phyloP scores from a whole-genome alignment of 2,329 filamentous ascomycete species.

The Thyridium curvatum region DNA sequence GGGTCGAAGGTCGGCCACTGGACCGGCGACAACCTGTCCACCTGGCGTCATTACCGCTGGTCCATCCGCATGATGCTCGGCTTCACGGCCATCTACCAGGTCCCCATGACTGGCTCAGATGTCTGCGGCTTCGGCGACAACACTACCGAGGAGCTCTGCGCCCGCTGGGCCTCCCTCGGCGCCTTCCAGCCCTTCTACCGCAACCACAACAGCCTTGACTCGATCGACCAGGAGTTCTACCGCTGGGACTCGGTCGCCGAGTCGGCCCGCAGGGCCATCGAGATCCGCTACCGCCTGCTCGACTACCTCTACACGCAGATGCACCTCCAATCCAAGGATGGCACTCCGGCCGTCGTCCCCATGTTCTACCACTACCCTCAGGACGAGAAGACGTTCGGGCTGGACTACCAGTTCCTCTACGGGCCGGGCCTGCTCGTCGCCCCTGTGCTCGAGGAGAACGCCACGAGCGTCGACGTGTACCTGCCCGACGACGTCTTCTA shows the following conservation, averaged over 20 bases:
- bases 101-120: conserved; percentile 65
- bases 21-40: conserved; percentile 51
- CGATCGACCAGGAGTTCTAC: conserved; percentile 66
- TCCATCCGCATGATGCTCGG: conserved; percentile 53
- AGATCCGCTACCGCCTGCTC: conserved; percentile 69
- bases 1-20: conserved; percentile 58
- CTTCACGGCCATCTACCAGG: conserved; percentile 59
- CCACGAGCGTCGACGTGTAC: conserved; percentile 38
- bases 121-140: conserved; percentile 70
- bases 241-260: conserved; percentile 56
- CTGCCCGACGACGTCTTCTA: conserved; percentile 42
- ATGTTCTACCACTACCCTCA: conserved; percentile 65
- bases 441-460: conserved; percentile 38
- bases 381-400: conserved; percentile 35
- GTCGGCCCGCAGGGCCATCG: conserved; percentile 62
- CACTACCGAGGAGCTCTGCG: conserved; percentile 62
- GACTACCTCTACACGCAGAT: conserved; percentile 76
- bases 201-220: conserved; percentile 55
- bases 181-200: conserved; percentile 73
- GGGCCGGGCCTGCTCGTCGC: conserved; percentile 41
- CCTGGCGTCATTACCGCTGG: conserved; percentile 52
- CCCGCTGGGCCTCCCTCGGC: conserved; percentile 68
- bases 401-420: conserved; percentile 46
- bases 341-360: conserved; percentile 61
- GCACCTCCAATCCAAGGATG: conserved; percentile 50